Evolutionary conservation across 495 filamentous ascomycete species (phyloP).

Genomic region (Tuber umbilicatum): DNA sequence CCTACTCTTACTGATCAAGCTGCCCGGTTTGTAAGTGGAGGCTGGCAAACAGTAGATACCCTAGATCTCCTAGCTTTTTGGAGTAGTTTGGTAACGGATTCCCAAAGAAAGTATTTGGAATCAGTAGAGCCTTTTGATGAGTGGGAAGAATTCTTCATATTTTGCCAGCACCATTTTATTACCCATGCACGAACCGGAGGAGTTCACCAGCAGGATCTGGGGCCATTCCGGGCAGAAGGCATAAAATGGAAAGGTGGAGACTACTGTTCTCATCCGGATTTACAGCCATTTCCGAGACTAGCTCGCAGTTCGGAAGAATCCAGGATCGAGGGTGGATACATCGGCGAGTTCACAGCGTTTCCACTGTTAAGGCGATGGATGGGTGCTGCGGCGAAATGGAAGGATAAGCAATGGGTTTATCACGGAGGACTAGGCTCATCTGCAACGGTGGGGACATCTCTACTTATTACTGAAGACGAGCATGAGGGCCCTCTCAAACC

Average conservation of each 20-base stretch:
- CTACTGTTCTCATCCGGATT: constrained; percentile 28
- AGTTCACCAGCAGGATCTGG: constrained; percentile 13
- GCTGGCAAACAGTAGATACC: constrained; percentile 59
- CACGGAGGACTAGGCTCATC: constrained; percentile 58
- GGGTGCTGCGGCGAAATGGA: constrained; percentile 46
- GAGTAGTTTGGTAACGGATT: constrained; percentile 56
- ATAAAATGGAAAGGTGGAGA: constrained; percentile 34
- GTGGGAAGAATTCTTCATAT: constrained; percentile 91
- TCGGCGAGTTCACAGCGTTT: constrained; percentile 30
- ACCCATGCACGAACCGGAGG: constrained; percentile 52
- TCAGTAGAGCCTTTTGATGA: constrained; percentile 76
- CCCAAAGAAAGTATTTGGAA: constrained; percentile 56
- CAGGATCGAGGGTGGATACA: constrained; percentile 31
- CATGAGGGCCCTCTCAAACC: constrained; percentile 33
- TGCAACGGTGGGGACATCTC: constrained; percentile 28
- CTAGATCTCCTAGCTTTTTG: constrained; percentile 72
- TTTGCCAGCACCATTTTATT: constrained; percentile 78
- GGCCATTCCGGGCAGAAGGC: constrained; percentile 27
- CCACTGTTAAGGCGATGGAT: constrained; percentile 42
- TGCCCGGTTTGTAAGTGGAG: constrained; percentile 56
- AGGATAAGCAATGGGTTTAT: constrained; percentile 45
- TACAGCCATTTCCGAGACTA: constrained; percentile 10
- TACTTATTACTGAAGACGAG: constrained; percentile 36
- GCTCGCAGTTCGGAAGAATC: constrained; percentile 30
- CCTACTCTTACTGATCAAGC: constrained; percentile 58